Evolutionary conservation across 208 protist species (phyloP), one percentile per base, ranked within the genome.

Genomic region (Angomonas ambiguus): DNA sequence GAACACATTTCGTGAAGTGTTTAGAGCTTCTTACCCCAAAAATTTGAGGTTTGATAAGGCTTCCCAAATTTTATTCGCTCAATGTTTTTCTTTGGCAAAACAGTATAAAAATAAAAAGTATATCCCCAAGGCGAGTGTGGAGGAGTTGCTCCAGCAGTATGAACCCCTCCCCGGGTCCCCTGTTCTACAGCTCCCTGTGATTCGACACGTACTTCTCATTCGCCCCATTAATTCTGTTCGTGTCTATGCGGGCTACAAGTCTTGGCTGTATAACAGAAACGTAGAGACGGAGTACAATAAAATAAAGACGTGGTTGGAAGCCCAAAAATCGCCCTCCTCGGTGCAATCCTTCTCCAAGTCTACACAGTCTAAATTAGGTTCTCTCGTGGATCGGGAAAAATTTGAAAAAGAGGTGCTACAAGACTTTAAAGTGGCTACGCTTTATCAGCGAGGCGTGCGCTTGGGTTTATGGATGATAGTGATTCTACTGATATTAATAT

Each of bases 21-120:
- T 82, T 53, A 77, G 82, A 13, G 71, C 82, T 34, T 85, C 77
- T 11, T 96, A 92, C 45, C 87, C 91, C 11, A 88, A 82, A 66
- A 77, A 83, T 24, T 78, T 96, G 10, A 83, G 91, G 45, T 96
- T 91, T 55, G 85, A 93, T 61, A 82, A 86, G 62, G 77, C 79
- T 22, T 87, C 80, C 56, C 85, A 86, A 63, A 83, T 93, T 42
- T 75, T 96, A 18, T 89, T 92, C 69, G 85, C 87, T 1, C 71
- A 92, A 61, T 81, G 83, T 53, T 86, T 80, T 62, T 79, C 80
- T 2, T 31, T 96, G 3, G 65, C 76, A 13, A 67, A 74, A 49
- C 85, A 75, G 51, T 76, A 89, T 65, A 87, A 80, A 57, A 72
- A 87, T 71, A 88, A 78, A 51, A 89, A 89, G 66, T 92, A 92